Conservation (phyloP, 2,329 filamentous ascomycete species). For the Calonectria leucothoes region DNA sequence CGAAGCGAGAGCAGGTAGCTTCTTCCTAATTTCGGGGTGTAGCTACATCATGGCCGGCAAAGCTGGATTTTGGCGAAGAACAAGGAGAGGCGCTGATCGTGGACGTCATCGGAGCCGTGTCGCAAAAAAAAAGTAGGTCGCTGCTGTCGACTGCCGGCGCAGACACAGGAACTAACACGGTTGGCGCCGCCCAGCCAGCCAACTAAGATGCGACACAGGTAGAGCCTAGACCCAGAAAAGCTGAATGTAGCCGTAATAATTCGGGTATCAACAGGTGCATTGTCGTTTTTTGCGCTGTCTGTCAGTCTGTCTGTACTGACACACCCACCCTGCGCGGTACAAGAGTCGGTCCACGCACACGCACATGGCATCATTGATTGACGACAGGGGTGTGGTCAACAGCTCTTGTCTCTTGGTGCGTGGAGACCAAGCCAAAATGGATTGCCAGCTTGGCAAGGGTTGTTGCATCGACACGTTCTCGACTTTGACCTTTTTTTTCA, state of each 20-base stretch:
- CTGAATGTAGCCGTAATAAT: not conserved
- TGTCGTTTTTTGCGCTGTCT: not conserved
- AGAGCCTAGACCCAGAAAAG: not conserved
- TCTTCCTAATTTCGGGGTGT: not conserved
- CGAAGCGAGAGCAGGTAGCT: not conserved
- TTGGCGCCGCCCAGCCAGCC: not conserved
- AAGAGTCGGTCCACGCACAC: not conserved
- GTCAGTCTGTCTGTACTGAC: no score
- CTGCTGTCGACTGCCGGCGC: not conserved
- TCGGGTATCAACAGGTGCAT: not conserved
- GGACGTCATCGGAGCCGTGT: slow-evolving; percentile 48
- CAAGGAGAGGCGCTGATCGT: slow-evolving; percentile 39
- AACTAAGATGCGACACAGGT: not conserved
- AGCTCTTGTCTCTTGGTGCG: not conserved
- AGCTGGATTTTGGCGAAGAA: slow-evolving; percentile 40
- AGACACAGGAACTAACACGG: not conserved
- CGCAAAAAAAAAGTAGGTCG: slow-evolving; percentile 12
- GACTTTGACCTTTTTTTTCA: not conserved
- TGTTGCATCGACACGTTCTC: slow-evolving; percentile 9
- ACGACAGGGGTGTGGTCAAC: not conserved
- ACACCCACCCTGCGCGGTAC: not conserved
- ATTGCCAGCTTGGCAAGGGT: slow-evolving; percentile 10
- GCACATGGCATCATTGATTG: not conserved
- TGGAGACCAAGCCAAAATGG: not conserved
- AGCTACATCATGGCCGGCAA: slow-evolving; percentile 2